Conservation (phyloP, 2,329 filamentous ascomycete species). For the Cladosporium sp. region DNA sequence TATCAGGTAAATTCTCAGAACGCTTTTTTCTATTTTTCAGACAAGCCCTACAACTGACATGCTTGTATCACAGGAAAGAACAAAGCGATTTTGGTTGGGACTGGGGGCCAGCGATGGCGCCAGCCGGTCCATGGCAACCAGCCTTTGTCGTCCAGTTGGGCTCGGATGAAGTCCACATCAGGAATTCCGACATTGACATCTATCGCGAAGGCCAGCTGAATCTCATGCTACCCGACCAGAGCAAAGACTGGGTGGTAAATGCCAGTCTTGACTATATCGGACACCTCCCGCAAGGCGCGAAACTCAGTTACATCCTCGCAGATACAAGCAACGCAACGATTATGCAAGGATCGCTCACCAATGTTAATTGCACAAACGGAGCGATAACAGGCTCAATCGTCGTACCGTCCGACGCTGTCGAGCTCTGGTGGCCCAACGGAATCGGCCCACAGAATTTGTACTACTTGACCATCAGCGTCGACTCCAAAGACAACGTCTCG, state of each 20-base stretch:
- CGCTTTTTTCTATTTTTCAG: neutral
- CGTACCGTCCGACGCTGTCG: slow-evolving; percentile 47
- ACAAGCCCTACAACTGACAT: neutral
- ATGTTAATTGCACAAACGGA: slow-evolving; percentile 43
- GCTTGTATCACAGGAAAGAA: slow-evolving; percentile 46
- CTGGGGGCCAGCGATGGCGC: slow-evolving; percentile 51
- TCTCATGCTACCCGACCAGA: slow-evolving; percentile 58
- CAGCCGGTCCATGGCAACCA: slow-evolving; percentile 63
- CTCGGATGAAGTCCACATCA: slow-evolving; percentile 45
- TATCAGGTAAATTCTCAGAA: slow-evolving; percentile 44
- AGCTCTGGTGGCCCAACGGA: slow-evolving; percentile 62
- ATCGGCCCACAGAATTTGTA: slow-evolving; percentile 61
- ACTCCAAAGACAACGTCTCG: slow-evolving; percentile 37
- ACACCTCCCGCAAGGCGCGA: slow-evolving; percentile 44
- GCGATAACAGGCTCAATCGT: slow-evolving; percentile 52
- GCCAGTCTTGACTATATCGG: slow-evolving; percentile 61
- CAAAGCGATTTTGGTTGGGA: slow-evolving; percentile 67
- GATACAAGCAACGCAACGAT: slow-evolving; percentile 46
- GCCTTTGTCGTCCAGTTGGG: slow-evolving; percentile 57
- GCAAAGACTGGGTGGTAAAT: slow-evolving; percentile 60
- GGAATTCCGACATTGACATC: slow-evolving; percentile 59
- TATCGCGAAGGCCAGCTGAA: slow-evolving; percentile 61
- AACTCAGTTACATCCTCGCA: slow-evolving; percentile 50
- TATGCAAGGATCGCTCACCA: slow-evolving; percentile 40
- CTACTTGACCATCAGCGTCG: slow-evolving; percentile 47